Evolutionary conservation across 306 rosid species (phyloP), one percentile per base, ranked within the genome.

Genomic region (Hippophae tibetana): DNA sequence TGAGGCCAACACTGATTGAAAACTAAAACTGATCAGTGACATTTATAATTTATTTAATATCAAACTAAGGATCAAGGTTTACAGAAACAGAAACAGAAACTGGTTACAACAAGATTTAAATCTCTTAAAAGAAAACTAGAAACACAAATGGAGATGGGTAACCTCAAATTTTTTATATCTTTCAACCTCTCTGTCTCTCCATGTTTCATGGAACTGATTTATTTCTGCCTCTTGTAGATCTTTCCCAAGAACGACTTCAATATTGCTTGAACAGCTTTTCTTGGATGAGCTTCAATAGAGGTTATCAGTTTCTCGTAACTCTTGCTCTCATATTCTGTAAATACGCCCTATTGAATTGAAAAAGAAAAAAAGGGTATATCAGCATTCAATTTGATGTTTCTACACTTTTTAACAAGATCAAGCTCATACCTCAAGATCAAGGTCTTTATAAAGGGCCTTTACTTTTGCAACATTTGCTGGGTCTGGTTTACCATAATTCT

Each of bases 191-290:
- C 45, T n/a, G 69, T 13, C 61, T 8, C 41, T 58, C 42, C 26
- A 18, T 59, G 43, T 52, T 52, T 63, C 42, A 77, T 79, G 49
- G 47, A 5, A 43, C 14, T n/a, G 13, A 13, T 43, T 31, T 71
- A 90, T 67, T 87, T 90, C 75, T 79, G 82, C 80, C 96, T 81
- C 83, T 81, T 85, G 86, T 87, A 85, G 45, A 90, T 85, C 76
- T 90, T 87, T 45, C 67, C 87, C 81, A 90, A 80, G 78, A 90
- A 87, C 50, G 89, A 87, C 71, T 87, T 85, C 86, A 90, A 74
- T 61, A 87, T 87, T 27, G 82, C 92, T 67, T 85, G 98, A 64
- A 90, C 87, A 60, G 89, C 86, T 55, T 72, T 71, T 79, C 77
- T 87, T 7, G 87, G 83, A 63, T 85, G 96, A 74, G 75, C 84